Evolutionary conservation across 176 grass and related monocot genomes (phyloP).

Genomic region (Musa itinerans): DNA sequence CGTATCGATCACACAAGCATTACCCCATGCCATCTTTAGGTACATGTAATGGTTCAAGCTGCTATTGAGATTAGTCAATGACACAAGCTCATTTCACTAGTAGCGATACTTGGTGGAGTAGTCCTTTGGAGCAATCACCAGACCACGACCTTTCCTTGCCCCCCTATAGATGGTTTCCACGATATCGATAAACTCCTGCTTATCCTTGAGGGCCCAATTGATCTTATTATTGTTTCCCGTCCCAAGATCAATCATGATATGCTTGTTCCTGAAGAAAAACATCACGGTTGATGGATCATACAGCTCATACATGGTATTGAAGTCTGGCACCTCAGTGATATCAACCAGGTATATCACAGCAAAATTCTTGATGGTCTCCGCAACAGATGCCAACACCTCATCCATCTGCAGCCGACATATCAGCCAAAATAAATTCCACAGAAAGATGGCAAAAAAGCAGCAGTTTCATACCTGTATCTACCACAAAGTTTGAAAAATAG

Average conservation of each 20-base stretch:
- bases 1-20: not conserved
- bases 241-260: constrained; percentile 98
- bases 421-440: no score
- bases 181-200: constrained; percentile 89
- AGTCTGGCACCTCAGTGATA: constrained; percentile 76
- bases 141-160: constrained; percentile 65
- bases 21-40: not conserved
- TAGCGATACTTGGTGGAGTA: constrained; percentile 92
- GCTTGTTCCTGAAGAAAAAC: constrained; percentile 98
- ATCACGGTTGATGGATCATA: constrained; percentile 82
- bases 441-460: no score
- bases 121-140: constrained; percentile 84
- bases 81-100: constrained; percentile 13
- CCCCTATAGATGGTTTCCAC: constrained; percentile 85
- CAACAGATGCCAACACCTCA: constrained; percentile 60
- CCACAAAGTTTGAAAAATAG: no score
- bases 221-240: constrained; percentile 98
- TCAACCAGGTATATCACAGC: constrained; percentile 75
- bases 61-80: no score
- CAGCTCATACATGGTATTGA: constrained; percentile 91
- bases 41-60: no score
- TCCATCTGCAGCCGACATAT: constrained; percentile 51
- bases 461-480: no score
- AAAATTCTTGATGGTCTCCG: constrained; percentile 93
- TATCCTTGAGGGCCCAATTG: constrained; percentile 91